phyloP scores from a whole-genome alignment of 2,329 filamentous ascomycete genomes.

The Beauveria sp. region DNA sequence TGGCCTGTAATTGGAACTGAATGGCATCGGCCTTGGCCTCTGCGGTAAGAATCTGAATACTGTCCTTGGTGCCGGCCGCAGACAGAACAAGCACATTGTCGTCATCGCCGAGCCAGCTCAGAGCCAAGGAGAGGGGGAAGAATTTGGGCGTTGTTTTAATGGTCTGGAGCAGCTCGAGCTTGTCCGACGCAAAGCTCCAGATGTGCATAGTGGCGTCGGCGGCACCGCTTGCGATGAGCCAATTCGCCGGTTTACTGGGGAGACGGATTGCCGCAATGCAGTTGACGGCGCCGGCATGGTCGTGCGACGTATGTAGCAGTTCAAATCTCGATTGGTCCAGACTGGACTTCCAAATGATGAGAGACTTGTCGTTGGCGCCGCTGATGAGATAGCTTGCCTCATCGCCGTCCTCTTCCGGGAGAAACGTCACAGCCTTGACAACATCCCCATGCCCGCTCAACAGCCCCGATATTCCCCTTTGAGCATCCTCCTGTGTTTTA shows the following conservation, averaged over 20 bases:
- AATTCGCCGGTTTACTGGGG: conserved; percentile 20
- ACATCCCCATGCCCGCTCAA: conserved; percentile 69
- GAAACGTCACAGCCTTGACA: conserved; percentile 79
- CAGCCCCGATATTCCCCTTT: conserved; percentile 55
- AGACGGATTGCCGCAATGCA: conserved; percentile 43
- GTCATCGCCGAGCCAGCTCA: conserved; percentile 50
- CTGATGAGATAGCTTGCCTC: conserved; percentile 57
- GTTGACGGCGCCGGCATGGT: conserved; percentile 72
- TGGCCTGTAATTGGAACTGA: conserved; percentile 65
- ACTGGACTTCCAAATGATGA: conserved; percentile 60
- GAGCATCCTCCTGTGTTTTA: conserved; percentile 25
- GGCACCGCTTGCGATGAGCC: conserved; percentile 67
- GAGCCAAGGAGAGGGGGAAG: conserved; percentile 70
- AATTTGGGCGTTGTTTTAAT: conserved; percentile 69
- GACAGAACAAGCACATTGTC: conserved; percentile 60
- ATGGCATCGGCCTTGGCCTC: conserved; percentile 29
- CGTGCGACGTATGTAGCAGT: conserved; percentile 45
- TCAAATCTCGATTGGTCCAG: conserved; percentile 22
- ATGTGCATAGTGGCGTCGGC: conserved; percentile 66
- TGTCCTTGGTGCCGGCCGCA: conserved; percentile 74
- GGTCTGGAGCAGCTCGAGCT: conserved; percentile 54
- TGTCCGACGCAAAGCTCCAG: conserved; percentile 56
- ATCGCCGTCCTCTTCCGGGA: conserved; percentile 42
- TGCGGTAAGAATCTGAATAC: conserved; percentile 72
- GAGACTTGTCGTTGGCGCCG: conserved; percentile 71